These are phyloP conservation scores for Circinella umbellata DNA, from an alignment of 371 early-diverging fungal genomes.

Conservation along the genomic window DNA sequence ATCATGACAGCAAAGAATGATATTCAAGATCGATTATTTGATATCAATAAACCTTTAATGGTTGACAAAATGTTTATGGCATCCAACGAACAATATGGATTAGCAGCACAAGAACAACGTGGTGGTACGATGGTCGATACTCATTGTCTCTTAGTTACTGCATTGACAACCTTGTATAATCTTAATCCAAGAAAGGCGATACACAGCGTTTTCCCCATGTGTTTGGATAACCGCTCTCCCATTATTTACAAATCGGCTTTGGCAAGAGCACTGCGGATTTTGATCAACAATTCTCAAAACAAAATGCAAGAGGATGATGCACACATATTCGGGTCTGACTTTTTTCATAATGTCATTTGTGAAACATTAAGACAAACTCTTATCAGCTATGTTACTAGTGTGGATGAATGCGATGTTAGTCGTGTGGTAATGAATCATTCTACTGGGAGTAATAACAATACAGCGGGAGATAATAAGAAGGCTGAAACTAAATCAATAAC, in stretches of 20 bases:
- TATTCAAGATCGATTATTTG: background rate
- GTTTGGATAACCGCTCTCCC: background rate
- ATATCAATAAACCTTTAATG: background rate
- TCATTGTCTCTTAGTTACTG: conserved; percentile 1
- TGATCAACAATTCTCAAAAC: background rate
- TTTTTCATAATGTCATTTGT: background rate
- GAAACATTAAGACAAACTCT: background rate
- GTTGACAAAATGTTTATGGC: background rate
- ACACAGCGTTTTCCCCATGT: conserved; percentile 6
- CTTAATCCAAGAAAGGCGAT: conserved; percentile 5
- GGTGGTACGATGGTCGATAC: background rate
- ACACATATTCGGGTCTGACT: background rate
- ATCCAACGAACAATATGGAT: background rate
- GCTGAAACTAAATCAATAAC: background rate
- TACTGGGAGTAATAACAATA: background rate
- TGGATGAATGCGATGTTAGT: background rate
- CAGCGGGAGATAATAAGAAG: background rate
- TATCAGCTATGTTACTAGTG: background rate
- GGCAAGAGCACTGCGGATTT: background rate
- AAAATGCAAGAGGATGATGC: background rate
- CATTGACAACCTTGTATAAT: background rate
- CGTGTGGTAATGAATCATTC: background rate
- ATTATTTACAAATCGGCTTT: background rate
- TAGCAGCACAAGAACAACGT: background rate
- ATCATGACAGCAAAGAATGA: conserved; percentile 4